phyloP scores from a whole-genome alignment of 1,284 basidiomycete species.

The Phylloporus gajari region DNA sequence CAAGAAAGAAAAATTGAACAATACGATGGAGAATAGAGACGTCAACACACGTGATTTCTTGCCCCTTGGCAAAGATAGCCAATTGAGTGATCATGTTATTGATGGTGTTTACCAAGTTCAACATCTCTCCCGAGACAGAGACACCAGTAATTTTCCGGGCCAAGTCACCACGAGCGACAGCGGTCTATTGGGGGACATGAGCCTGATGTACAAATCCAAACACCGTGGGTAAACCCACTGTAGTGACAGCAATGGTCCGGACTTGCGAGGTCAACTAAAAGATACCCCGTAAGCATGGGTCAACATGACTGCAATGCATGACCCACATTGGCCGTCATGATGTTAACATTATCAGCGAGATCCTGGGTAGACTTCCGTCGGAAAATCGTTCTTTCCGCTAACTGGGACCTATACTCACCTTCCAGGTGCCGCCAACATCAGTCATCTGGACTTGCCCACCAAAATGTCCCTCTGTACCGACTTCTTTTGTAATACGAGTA shows the following conservation, averaged over 20 bases:
- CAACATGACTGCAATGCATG: not conserved
- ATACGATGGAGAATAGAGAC: not conserved
- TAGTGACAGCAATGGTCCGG: slow-evolving; percentile 92
- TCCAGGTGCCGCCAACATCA: slow-evolving; percentile 97
- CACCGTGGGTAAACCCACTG: slow-evolving; percentile 52
- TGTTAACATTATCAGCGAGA: slow-evolving; percentile 93
- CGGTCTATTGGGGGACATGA: slow-evolving; percentile 63
- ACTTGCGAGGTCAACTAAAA: slow-evolving; percentile 91
- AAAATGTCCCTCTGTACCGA: slow-evolving; percentile 90
- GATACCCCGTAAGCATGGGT: slow-evolving; percentile 13
- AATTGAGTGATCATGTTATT: slow-evolving; percentile 97
- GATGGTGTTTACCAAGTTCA: slow-evolving; percentile 93
- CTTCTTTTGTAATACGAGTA: slow-evolving; percentile 87
- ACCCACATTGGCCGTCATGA: slow-evolving; percentile 85
- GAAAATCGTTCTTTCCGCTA: not conserved
- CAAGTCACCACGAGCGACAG: slow-evolving; percentile 93
- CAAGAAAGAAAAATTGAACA: slow-evolving; percentile 13
- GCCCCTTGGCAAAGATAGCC: slow-evolving; percentile 92
- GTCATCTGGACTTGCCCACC: slow-evolving; percentile 89
- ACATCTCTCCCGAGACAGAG: slow-evolving; percentile 94
- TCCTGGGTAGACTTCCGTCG: slow-evolving; percentile 54
- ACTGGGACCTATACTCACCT: slow-evolving; percentile 61
- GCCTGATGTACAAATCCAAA: slow-evolving; percentile 1
- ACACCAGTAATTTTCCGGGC: slow-evolving; percentile 94
- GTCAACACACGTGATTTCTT: slow-evolving; percentile 92